Conservation (phyloP, 805 yeast genomes). For the Candida xiaguanensis region DNA sequence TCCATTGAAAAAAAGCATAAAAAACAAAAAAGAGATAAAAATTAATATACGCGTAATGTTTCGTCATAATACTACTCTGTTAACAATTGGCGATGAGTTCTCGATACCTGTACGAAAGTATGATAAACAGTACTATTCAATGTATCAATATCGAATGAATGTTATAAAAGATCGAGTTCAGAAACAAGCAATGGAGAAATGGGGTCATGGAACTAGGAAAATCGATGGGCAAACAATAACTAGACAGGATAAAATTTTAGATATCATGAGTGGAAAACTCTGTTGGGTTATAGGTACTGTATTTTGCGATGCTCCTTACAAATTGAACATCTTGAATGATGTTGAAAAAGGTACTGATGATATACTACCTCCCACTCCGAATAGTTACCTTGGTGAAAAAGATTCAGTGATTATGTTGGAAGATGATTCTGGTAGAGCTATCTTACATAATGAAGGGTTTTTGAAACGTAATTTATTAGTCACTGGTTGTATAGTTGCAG, state of each 20-base stretch:
- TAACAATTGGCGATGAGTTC: constrained; percentile 5
- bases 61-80: neutral
- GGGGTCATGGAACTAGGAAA: constrained; percentile 48
- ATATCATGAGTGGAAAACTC: constrained; percentile 55
- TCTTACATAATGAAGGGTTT: constrained; percentile 58
- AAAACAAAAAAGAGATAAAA: constrained; percentile 32
- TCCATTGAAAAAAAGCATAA: constrained; percentile 47
- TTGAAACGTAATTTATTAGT: constrained; percentile 59
- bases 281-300: constrained; percentile 88
- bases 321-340: constrained; percentile 81
- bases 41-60: constrained; percentile 2
- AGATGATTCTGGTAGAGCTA: constrained; percentile 88
- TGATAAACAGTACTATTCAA: constrained; percentile 37
- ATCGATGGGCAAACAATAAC: constrained; percentile 30
- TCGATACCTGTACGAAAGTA: constrained; percentile 23
- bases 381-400: constrained; percentile 17
- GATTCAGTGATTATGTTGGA: constrained; percentile 64
- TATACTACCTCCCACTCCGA: constrained; percentile 39
- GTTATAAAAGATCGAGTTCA: constrained; percentile 31
- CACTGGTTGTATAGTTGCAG: constrained; percentile 86
- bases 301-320: constrained; percentile 76
- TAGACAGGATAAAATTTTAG: constrained; percentile 47
- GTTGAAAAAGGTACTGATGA: constrained; percentile 60
- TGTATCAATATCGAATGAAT: constrained; percentile 40
- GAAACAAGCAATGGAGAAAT: constrained; percentile 35